Conservation (phyloP, 331 rosid genomes). For the Acacia concinna region DNA sequence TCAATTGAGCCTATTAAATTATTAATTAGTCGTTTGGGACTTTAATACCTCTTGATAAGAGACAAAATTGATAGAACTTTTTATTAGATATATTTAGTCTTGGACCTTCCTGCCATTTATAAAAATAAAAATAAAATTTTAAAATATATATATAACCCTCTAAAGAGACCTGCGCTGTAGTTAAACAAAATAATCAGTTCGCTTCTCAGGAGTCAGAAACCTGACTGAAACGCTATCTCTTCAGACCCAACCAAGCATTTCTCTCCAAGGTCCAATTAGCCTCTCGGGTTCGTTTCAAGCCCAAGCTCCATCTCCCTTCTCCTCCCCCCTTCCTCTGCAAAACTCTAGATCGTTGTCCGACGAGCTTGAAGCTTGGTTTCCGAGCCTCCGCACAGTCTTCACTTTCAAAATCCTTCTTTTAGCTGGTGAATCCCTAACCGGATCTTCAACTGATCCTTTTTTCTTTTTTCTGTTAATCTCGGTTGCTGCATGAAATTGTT, state of each 20-base stretch:
- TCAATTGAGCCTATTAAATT: no score
- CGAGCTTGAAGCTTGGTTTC: slow-evolving; percentile 42
- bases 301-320: slow-evolving; percentile 74
- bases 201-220: slow-evolving; percentile 12
- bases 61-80: no score
- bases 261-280: slow-evolving; percentile 77
- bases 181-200: background rate
- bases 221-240: no score
- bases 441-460: background rate
- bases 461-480: background rate
- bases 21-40: no score
- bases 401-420: slow-evolving; percentile 1
- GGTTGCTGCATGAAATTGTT: background rate
- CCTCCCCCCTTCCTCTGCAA: slow-evolving; percentile 40
- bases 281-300: slow-evolving; percentile 75
- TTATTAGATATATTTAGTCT: no score
- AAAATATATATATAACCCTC: no score
- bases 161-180: slow-evolving; percentile 42
- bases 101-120: no score
- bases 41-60: no score
- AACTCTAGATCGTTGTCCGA: slow-evolving; percentile 66
- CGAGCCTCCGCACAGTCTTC: slow-evolving; percentile 25
- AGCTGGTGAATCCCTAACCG: slow-evolving; percentile 23
- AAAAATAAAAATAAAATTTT: no score
- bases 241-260: slow-evolving; percentile 12